Percentiles rank a stretch among this genome's conserved stretches.
These are phyloP conservation scores for Cryptosporidium ubiquitum DNA, from an alignment of 169 alveolate species.

Conservation along the genomic window DNA sequence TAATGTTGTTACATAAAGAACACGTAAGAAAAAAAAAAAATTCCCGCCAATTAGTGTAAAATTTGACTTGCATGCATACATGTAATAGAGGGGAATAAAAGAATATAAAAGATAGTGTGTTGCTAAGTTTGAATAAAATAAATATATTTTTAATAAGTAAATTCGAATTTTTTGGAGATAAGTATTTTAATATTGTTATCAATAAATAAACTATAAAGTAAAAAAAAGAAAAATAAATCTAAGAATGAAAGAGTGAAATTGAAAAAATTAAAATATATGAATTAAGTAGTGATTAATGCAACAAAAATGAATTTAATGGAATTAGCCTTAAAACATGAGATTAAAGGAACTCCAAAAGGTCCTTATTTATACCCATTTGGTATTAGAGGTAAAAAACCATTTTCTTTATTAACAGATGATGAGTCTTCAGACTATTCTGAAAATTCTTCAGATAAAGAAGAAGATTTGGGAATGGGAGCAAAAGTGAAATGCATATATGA, in stretches of 20 bases:
- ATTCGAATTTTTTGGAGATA: no score
- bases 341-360: slow-evolving; percentile 45
- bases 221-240: no score
- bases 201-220: no score
- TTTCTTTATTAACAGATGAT: slow-evolving; percentile 64
- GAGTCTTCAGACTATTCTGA: slow-evolving; percentile 11
- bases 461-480: not conserved
- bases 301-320: slow-evolving; percentile 47
- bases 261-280: not conserved
- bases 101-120: not conserved
- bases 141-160: not conserved
- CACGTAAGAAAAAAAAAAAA: not conserved
- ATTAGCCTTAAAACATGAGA: slow-evolving; percentile 28
- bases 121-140: not conserved
- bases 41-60: slow-evolving; percentile 40
- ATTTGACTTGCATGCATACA: slow-evolving; percentile 14
- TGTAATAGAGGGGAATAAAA: not conserved
- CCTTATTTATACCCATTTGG: slow-evolving; percentile 46
- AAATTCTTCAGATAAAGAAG: slow-evolving; percentile 7
- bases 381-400: slow-evolving; percentile 43
- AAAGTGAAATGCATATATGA: not conserved
- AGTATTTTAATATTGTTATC: no score
- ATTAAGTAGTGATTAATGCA: not conserved
- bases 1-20: no score
- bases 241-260: not conserved